Evolutionary conservation across 192 early-diverging fungal genomes (phyloP).

Genomic region (Podila horticola): DNA sequence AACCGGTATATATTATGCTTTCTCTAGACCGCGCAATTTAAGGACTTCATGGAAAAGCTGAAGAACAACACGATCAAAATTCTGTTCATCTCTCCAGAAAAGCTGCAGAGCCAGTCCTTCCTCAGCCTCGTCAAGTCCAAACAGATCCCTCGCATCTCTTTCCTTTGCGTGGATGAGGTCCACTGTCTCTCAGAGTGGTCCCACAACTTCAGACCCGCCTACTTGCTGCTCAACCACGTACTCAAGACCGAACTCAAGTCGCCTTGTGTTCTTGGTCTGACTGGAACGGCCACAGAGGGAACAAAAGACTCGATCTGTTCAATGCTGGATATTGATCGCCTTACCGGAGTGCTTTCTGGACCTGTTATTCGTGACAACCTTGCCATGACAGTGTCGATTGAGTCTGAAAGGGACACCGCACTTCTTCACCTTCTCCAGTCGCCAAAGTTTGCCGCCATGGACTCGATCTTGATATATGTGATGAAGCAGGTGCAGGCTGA

Average conservation of each 20-base stretch:
- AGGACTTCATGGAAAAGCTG: slow-evolving; percentile 55
- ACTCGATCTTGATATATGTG: slow-evolving; percentile 77
- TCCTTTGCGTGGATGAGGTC: slow-evolving; percentile 84
- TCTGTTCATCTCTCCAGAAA: slow-evolving; percentile 81
- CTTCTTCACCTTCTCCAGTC: slow-evolving; percentile 65
- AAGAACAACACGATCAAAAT: slow-evolving; percentile 64
- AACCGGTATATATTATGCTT: not conserved
- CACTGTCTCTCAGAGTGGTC: slow-evolving; percentile 91
- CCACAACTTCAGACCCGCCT: slow-evolving; percentile 82
- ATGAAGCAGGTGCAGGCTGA: slow-evolving; percentile 74
- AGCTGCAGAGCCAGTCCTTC: slow-evolving; percentile 71
- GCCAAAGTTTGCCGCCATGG: slow-evolving; percentile 59
- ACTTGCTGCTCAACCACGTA: slow-evolving; percentile 66
- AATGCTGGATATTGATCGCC: slow-evolving; percentile 67
- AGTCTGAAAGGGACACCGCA: slow-evolving; percentile 62
- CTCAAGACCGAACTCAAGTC: slow-evolving; percentile 58
- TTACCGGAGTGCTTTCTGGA: slow-evolving; percentile 62
- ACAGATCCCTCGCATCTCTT: slow-evolving; percentile 61
- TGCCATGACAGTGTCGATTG: slow-evolving; percentile 60
- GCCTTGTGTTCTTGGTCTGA: slow-evolving; percentile 72
- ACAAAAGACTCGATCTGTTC: slow-evolving; percentile 60
- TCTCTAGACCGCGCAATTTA: slow-evolving; percentile 38
- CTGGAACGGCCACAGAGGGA: slow-evolving; percentile 75
- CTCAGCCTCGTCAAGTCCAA: slow-evolving; percentile 58
- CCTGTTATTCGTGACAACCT: slow-evolving; percentile 70